Conservation (phyloP, 306 rosid genomes). For the Biancaea sappan region DNA sequence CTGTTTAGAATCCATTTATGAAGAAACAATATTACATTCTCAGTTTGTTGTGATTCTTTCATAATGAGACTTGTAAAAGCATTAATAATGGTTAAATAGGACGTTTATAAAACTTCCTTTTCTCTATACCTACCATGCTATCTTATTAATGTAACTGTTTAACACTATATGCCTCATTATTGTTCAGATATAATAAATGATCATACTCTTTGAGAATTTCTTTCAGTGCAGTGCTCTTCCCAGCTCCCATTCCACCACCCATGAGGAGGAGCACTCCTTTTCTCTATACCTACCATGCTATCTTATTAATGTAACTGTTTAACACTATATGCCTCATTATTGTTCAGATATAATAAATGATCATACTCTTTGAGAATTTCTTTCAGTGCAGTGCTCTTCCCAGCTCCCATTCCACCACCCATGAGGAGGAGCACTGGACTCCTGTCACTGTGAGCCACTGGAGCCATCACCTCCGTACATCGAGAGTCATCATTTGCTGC, state of each 20-base stretch:
- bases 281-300: too few relatives aligned
- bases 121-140: neutral
- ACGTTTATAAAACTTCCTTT: neutral
- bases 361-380: conserved; percentile 96
- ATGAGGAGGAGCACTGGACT: conserved; percentile 93
- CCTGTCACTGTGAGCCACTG: conserved; percentile 85
- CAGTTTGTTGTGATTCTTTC: neutral
- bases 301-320: too few relatives aligned
- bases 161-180: neutral
- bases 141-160: neutral
- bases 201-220: conserved; percentile 96
- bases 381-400: conserved; percentile 90
- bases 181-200: conserved; percentile 2
- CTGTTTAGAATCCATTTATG: conserved; percentile 52
- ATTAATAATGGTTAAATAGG: neutral
- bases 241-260: conserved; percentile 99
- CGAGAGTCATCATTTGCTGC: conserved; percentile 67
- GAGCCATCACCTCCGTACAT: conserved; percentile 98
- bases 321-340: neutral
- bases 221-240: conserved; percentile 90
- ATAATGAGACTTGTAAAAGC: neutral
- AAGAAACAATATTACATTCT: conserved; percentile 31
- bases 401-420: conserved; percentile 99
- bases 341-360: conserved; percentile 2
- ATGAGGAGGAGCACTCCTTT: conserved; percentile 87